These are phyloP conservation scores for Sclerotinia spermophila DNA, from an alignment of 2,329 filamentous ascomycete genomes.

Conservation along the genomic window DNA sequence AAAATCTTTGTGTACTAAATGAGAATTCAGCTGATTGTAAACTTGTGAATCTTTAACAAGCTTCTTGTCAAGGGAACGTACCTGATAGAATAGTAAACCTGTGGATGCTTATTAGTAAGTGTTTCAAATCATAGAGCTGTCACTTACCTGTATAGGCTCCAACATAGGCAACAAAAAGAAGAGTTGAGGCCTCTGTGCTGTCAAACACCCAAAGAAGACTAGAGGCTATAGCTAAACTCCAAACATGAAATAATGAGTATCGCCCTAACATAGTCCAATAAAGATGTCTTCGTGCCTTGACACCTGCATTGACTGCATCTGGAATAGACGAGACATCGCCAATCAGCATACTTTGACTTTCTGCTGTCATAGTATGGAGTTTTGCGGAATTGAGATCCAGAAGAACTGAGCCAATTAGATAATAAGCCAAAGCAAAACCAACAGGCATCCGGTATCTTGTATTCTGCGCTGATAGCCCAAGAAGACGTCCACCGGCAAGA, in stretches of 20 bases:
- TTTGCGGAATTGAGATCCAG: conserved; percentile 33
- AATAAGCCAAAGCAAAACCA: conserved; percentile 42
- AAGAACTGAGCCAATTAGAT: conserved; percentile 40
- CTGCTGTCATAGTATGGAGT: conserved; percentile 13
- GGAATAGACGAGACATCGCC: conserved; percentile 12
- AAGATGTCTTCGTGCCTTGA: conserved; percentile 39
- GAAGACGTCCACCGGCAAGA: conserved; percentile 34
- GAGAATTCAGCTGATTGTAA: not conserved
- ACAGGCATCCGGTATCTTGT: conserved; percentile 44
- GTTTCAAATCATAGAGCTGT: not conserved
- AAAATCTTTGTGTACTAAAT: conserved; percentile 51
- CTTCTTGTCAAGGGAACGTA: not conserved
- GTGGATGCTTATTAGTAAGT: not conserved
- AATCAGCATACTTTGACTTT: conserved; percentile 17
- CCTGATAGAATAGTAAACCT: conserved; percentile 17
- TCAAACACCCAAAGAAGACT: conserved; percentile 52
- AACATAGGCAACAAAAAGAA: conserved; percentile 44
- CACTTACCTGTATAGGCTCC: conserved; percentile 38
- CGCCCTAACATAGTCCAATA: conserved; percentile 38
- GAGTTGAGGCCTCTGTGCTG: conserved; percentile 40
- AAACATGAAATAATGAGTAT: conserved; percentile 45
- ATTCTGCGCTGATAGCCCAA: conserved; percentile 35
- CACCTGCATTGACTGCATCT: conserved; percentile 11
- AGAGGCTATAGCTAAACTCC: conserved; percentile 38
- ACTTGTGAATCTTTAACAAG: not conserved